phyloP scores from a whole-genome alignment of 139 green algal species.

The Chlorella sp. region DNA sequence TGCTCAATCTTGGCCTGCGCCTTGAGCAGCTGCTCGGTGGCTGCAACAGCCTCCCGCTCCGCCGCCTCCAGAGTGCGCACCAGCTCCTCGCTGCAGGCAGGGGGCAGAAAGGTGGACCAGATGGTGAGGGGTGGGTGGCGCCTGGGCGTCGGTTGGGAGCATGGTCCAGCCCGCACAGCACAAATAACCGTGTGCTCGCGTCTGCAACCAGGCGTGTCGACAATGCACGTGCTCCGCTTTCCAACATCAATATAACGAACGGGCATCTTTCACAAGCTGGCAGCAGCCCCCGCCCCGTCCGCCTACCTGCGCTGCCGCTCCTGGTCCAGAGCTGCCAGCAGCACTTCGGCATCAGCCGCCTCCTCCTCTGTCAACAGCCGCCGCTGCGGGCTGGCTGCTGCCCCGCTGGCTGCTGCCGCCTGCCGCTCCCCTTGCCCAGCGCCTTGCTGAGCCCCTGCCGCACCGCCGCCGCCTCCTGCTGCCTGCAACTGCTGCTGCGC shows the following conservation, averaged over 20 bases:
- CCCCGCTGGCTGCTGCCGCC: background rate
- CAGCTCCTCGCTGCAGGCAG: slow-evolving; percentile 12
- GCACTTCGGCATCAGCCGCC: slow-evolving; percentile 25
- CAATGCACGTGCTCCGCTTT: too few species aligned
- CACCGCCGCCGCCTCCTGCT: too few species aligned
- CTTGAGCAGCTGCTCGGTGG: slow-evolving; percentile 16
- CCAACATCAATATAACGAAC: too few species aligned
- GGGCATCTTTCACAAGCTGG: too few species aligned
- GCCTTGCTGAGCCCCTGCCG: background rate
- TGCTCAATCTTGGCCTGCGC: slow-evolving; percentile 26
- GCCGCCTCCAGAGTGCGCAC: slow-evolving; percentile 10
- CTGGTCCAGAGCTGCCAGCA: slow-evolving; percentile 37
- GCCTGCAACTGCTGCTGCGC: background rate
- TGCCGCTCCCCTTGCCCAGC: background rate
- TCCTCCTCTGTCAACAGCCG: background rate
- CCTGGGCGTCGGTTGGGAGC: too few species aligned
- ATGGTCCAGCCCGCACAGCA: too few species aligned
- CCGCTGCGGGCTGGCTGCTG: background rate
- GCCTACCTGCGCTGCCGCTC: slow-evolving; percentile 21
- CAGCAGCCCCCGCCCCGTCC: too few species aligned
- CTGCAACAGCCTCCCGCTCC: slow-evolving; percentile 33
- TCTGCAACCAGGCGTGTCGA: too few species aligned
- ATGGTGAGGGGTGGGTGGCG: too few species aligned
- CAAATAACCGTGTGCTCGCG: too few species aligned
- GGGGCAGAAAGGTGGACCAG: too few species aligned